A percentile compares a stretch with the other conserved stretches of the same genome.
Evolutionary conservation across 768 basidiomycete species (phyloP).

Genomic region (Sporobolomyces pararoseus): DNA sequence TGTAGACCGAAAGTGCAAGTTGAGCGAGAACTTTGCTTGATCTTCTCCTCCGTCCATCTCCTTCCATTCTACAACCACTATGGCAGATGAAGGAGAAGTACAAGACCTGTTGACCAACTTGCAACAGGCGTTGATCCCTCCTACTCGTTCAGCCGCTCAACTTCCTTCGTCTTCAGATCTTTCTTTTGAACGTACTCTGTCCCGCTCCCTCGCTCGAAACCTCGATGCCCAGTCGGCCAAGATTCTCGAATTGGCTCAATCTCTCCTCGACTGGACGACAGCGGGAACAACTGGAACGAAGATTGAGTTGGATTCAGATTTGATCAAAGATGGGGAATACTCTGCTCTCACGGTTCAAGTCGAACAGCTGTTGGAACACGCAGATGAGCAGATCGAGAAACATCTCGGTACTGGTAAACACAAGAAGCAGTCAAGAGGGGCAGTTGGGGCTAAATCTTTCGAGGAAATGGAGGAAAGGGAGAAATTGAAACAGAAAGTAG

Average conservation of each 20-base stretch:
- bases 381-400: constrained; percentile 78
- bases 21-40: background rate
- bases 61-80: background rate
- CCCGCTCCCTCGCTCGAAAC: constrained; percentile 63
- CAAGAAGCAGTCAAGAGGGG: background rate
- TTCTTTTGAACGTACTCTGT: constrained; percentile 82
- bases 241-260: constrained; percentile 60
- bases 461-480: constrained; percentile 31
- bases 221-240: constrained; percentile 67
- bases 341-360: constrained; percentile 72
- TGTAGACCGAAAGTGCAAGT: background rate
- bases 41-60: too few relatives aligned
- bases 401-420: constrained; percentile 65
- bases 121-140: constrained; percentile 20
- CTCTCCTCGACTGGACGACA: constrained; percentile 61
- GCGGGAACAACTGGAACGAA: constrained; percentile 31
- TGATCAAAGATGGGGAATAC: constrained; percentile 67
- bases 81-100: constrained; percentile 1
- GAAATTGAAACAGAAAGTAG: constrained; percentile 1
- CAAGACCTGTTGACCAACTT: constrained; percentile 12
- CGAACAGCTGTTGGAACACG: constrained; percentile 78
- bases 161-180: constrained; percentile 63
- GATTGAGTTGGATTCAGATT: constrained; percentile 67
- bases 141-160: constrained; percentile 47
- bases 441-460: constrained; percentile 36